Conservation (phyloP, 2,329 filamentous ascomycete genomes). For the Cadophora luteo-olivacea region DNA sequence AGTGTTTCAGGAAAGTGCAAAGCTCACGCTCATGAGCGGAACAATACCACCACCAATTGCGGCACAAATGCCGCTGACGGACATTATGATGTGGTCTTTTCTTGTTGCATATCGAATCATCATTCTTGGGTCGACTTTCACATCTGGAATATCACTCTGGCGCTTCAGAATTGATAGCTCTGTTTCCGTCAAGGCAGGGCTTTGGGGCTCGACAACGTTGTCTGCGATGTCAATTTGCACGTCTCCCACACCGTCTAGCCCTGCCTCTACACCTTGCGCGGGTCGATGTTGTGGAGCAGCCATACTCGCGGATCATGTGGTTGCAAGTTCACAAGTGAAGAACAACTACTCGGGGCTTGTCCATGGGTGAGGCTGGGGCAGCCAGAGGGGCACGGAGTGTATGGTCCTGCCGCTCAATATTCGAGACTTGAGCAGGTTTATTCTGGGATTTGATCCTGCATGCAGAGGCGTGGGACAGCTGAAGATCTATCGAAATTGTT, state of each 20-base stretch:
- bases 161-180: constrained; percentile 70
- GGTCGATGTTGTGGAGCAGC: not conserved
- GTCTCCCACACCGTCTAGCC: not conserved
- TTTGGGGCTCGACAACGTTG: not conserved
- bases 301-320: not conserved
- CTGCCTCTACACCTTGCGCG: not conserved
- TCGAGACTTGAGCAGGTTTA: not conserved
- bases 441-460: not conserved
- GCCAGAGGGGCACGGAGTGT: too few relatives aligned
- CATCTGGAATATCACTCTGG: constrained; percentile 68
- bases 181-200: constrained; percentile 57
- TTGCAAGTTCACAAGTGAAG: not conserved
- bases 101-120: constrained; percentile 58
- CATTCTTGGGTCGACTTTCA: constrained; percentile 67
- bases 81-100: constrained; percentile 55
- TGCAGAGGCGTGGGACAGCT: not conserved
- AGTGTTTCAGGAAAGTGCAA: constrained; percentile 69
- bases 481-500: not conserved
- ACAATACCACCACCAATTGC: constrained; percentile 63
- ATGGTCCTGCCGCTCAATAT: not conserved
- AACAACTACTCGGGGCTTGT: not conserved
- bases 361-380: not conserved
- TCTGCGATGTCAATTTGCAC: not conserved
- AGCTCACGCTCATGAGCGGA: constrained; percentile 66
- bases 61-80: constrained; percentile 56